A percentile compares a stretch with the other conserved stretches of the same genome.
These are phyloP conservation scores for Pseudocercospora pini-densiflorae DNA, from an alignment of 2,329 filamentous ascomycete species.

Conservation along the genomic window DNA sequence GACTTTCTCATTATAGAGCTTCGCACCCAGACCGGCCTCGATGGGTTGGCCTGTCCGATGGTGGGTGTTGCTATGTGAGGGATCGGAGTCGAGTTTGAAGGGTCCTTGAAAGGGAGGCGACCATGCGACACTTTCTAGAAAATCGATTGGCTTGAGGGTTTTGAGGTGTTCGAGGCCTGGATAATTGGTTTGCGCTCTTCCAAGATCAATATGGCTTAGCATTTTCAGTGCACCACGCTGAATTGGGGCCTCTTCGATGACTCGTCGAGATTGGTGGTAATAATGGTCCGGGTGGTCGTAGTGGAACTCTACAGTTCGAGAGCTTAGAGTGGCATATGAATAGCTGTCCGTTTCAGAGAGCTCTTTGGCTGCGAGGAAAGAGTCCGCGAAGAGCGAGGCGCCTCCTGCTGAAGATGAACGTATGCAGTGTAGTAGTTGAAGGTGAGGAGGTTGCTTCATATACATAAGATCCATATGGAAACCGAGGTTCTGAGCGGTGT, in stretches of 20 bases:
- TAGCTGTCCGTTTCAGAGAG: constrained; percentile 30
- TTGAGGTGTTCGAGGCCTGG: neutral
- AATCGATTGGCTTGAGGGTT: constrained; percentile 23
- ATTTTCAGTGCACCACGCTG: neutral
- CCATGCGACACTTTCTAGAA: constrained; percentile 41
- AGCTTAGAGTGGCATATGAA: constrained; percentile 22
- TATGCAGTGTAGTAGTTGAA: constrained; percentile 89
- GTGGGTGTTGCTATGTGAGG: neutral
- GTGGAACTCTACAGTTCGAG: constrained; percentile 53
- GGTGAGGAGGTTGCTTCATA: constrained; percentile 74
- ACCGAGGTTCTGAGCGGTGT: constrained; percentile 79
- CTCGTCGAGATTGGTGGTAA: constrained; percentile 34
- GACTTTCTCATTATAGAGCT: neutral
- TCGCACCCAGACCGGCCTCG: neutral
- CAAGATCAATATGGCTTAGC: neutral
- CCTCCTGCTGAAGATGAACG: constrained; percentile 80
- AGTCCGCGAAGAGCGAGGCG: constrained; percentile 84
- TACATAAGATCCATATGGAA: constrained; percentile 96
- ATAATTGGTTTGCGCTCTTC: neutral
- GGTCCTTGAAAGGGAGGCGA: constrained; percentile 44
- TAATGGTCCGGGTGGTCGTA: constrained; percentile 47
- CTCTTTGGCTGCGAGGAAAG: constrained; percentile 62
- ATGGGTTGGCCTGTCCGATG: neutral
- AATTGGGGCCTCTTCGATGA: constrained; percentile 30
- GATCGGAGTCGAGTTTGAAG: constrained; percentile 24